Evolutionary conservation across 176 grass and related monocot genomes (phyloP).

Genomic region (Saccharum spontaneum): DNA sequence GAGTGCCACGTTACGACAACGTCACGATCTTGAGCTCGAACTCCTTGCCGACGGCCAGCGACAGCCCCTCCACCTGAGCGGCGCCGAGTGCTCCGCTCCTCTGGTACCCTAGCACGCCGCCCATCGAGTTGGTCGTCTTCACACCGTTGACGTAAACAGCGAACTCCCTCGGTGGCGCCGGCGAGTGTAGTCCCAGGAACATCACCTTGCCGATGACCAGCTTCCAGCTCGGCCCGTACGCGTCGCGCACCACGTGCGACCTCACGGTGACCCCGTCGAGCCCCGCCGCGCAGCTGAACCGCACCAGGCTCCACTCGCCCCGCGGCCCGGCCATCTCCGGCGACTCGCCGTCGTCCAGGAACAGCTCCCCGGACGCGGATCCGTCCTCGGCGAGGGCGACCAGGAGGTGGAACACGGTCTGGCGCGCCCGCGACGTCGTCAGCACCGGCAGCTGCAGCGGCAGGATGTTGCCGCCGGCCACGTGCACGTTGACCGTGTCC

Average conservation of each 20-base stretch:
- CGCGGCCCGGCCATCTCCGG: constrained; percentile 55
- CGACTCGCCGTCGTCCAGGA: constrained; percentile 68
- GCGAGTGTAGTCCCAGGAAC: constrained; percentile 51
- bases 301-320: constrained; percentile 51
- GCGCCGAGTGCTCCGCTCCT: constrained; percentile 22
- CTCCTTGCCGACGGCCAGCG: constrained; percentile 51
- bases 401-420: constrained; percentile 55
- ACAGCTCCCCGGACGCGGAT: constrained; percentile 52
- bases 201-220: constrained; percentile 57
- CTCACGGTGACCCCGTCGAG: constrained; percentile 25
- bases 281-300: constrained; percentile 30
- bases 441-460: constrained; percentile 47
- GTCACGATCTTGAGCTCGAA: constrained; percentile 63
- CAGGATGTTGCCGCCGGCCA: constrained; percentile 57
- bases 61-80: constrained; percentile 47
- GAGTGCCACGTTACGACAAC: not conserved
- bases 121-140: constrained; percentile 15
- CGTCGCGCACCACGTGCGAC: constrained; percentile 59
- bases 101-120: not conserved
- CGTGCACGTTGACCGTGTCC: constrained; percentile 70
- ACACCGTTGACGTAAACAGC: constrained; percentile 36
- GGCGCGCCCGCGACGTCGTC: constrained; percentile 45
- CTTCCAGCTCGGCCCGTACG: constrained; percentile 37
- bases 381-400: constrained; percentile 51
- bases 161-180: not conserved